A percentile compares a stretch with the other conserved stretches of the same genome.
Evolutionary conservation across 2,329 filamentous ascomycete species (phyloP).

Genomic region (Pseudogymnoascus sp.): DNA sequence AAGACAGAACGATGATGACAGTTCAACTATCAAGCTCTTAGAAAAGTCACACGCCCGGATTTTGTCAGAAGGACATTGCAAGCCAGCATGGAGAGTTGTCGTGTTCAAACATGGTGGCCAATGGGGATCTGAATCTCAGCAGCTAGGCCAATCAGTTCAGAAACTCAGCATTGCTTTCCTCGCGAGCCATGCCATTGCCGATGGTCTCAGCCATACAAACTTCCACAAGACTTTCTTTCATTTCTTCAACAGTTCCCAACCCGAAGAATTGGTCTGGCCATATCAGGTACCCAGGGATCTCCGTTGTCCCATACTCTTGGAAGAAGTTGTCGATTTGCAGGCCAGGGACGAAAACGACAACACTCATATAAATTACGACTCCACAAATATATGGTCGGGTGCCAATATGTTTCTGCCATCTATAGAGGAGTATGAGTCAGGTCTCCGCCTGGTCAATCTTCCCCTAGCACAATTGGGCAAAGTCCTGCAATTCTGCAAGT

Average conservation of each 20-base stretch:
- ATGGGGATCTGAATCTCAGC: not conserved
- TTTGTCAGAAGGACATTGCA: slow-evolving; percentile 11
- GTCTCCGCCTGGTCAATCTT: not conserved
- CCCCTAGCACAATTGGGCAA: not conserved
- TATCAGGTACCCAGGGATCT: not conserved
- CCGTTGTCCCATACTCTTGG: not conserved
- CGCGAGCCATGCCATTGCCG: slow-evolving; percentile 8
- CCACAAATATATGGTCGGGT: not conserved
- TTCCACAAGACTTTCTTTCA: slow-evolving; percentile 19
- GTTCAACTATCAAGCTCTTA: too few relatives aligned
- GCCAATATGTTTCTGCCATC: not conserved
- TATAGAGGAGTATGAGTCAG: not conserved
- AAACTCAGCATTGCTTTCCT: slow-evolving; percentile 17
- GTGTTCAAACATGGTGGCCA: slow-evolving; percentile 14
- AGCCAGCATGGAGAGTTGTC: slow-evolving; percentile 19
- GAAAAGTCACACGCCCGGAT: too few relatives aligned
- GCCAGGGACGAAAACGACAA: not conserved
- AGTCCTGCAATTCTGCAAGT: slow-evolving; percentile 10
- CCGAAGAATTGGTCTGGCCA: not conserved
- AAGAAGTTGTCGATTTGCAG: not conserved
- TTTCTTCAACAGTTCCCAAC: slow-evolving; percentile 9
- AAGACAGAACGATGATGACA: slow-evolving; percentile 11
- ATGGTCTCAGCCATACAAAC: slow-evolving; percentile 16
- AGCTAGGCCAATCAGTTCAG: not conserved
- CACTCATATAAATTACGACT: not conserved